Percentiles rank a stretch among this genome's conserved stretches.
Conservation (phyloP, 1,284 basidiomycete species). For the Heterobasidion irregulare region DNA sequence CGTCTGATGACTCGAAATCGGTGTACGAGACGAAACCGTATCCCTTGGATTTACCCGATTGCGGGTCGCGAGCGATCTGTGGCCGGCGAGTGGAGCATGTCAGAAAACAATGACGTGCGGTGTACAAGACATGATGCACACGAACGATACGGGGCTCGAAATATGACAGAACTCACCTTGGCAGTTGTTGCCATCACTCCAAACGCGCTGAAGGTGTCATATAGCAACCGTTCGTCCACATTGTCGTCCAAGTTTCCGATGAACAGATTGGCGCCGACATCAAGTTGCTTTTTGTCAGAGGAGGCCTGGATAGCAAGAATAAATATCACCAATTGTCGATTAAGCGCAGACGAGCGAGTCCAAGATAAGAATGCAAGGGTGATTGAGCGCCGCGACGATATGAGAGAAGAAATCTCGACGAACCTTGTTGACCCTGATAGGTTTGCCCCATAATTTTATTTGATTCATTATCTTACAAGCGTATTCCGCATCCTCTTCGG, state of each 20-base stretch:
- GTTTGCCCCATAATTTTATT: conserved; percentile 98
- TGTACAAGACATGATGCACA: background rate
- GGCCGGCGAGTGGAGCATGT: background rate
- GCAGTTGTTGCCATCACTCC: conserved; percentile 91
- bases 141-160: background rate
- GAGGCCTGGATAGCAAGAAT: conserved; percentile 49
- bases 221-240: conserved; percentile 88
- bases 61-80: conserved; percentile 86
- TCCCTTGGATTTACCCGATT: conserved; percentile 83
- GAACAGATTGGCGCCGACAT: conserved; percentile 96
- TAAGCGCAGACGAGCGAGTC: background rate
- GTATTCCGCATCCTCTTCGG: conserved; percentile 97
- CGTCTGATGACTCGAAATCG: conserved; percentile 95
- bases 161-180: conserved; percentile 53
- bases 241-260: conserved; percentile 92
- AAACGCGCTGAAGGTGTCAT: conserved; percentile 94
- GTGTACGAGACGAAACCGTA: conserved; percentile 97
- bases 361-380: background rate
- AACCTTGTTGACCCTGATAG: conserved; percentile 97
- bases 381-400: background rate
- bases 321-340: conserved; percentile 4
- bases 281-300: conserved; percentile 96
- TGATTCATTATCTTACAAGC: conserved; percentile 99
- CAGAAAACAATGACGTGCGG: background rate
- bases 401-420: conserved; percentile 19